Conservation (phyloP, 1,284 basidiomycete species). For the Lignosus rhinocerotis region DNA sequence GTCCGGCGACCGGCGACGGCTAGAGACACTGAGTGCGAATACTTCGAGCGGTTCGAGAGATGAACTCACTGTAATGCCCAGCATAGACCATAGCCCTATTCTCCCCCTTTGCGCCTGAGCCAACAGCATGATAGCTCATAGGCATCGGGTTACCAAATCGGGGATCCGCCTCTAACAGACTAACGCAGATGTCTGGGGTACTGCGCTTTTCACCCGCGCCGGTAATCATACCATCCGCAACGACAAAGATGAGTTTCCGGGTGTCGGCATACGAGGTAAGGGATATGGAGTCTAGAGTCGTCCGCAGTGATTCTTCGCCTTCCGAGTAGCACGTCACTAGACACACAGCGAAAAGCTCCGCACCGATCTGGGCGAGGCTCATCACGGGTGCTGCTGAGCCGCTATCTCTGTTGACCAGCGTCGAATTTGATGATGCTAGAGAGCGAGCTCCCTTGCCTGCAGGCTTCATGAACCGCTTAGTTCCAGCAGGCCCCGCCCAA, state of each 20-base stretch:
- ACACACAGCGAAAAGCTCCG: conserved; percentile 93
- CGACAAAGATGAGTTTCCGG: conserved; percentile 90
- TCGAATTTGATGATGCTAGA: conserved; percentile 52
- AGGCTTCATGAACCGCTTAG: conserved; percentile 50
- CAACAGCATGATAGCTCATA: conserved; percentile 94
- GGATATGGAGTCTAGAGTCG: conserved; percentile 93
- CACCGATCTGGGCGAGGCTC: conserved; percentile 85
- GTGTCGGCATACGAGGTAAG: conserved; percentile 88
- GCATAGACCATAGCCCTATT: conserved; percentile 99
- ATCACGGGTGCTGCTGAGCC: conserved; percentile 59
- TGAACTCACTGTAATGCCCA: conserved; percentile 89
- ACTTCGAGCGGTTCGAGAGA: background rate
- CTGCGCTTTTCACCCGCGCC: conserved; percentile 93
- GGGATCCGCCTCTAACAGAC: conserved; percentile 89
- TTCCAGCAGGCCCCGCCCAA: conserved; percentile 68
- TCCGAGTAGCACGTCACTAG: conserved; percentile 98
- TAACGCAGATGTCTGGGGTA: conserved; percentile 96
- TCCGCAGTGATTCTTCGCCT: conserved; percentile 88
- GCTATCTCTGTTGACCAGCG: conserved; percentile 50
- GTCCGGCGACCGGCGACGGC: conserved; percentile 85
- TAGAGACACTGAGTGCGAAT: conserved; percentile 30
- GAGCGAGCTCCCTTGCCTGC: conserved; percentile 46
- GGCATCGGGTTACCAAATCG: conserved; percentile 96
- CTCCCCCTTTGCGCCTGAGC: conserved; percentile 84
- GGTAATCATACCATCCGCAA: conserved; percentile 99